Conservation (phyloP, 108 stramenopile genomes). For the Pseudonitzschia pungens region DNA sequence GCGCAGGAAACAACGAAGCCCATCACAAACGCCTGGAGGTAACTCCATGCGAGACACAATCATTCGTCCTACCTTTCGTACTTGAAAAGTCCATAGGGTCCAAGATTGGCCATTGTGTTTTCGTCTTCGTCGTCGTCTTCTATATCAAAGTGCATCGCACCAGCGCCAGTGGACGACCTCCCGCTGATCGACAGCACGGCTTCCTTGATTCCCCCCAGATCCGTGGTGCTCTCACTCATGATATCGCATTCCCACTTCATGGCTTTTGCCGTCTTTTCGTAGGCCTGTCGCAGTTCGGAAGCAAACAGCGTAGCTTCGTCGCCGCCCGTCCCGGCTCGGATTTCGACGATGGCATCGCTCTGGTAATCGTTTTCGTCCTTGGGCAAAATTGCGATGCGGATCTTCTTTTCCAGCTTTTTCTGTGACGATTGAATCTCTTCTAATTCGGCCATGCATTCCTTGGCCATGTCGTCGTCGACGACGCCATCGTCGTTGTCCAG, state of each 20-base stretch:
- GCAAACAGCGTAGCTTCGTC: conserved; percentile 95
- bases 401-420: conserved; percentile 39
- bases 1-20: background rate
- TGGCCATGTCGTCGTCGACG: conserved; percentile 45
- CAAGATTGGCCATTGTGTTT: conserved; percentile 37
- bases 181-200: conserved; percentile 57
- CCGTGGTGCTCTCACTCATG: conserved; percentile 61
- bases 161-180: conserved; percentile 36
- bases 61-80: conserved; percentile 56
- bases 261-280: conserved; percentile 73
- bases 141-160: background rate
- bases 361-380: conserved; percentile 69
- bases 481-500: conserved; percentile 13
- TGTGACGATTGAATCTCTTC: conserved; percentile 41
- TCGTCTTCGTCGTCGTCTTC: conserved; percentile 31
- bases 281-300: conserved; percentile 79
- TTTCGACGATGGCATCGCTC: conserved; percentile 90
- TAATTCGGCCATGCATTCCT: conserved; percentile 58
- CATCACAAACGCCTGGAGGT: background rate
- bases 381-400: conserved; percentile 64
- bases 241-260: conserved; percentile 70
- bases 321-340: conserved; percentile 95
- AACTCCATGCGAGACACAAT: background rate
- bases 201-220: conserved; percentile 80
- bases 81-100: conserved; percentile 87